Conservation (phyloP, 495 filamentous ascomycete genomes). For the Penicillium subrubescens region DNA sequence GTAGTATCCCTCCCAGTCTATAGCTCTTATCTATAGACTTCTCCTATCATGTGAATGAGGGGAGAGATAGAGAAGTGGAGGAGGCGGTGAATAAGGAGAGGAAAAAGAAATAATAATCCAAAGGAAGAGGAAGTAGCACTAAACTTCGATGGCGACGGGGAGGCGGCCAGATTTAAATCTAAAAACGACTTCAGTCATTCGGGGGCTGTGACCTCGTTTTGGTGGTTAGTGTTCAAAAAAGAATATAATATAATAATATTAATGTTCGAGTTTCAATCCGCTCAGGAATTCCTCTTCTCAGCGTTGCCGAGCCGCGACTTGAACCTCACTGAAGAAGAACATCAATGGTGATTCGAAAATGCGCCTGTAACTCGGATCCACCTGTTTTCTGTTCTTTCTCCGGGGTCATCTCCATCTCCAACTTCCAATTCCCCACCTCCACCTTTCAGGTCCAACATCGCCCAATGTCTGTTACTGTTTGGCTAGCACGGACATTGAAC, state of each 20-base stretch:
- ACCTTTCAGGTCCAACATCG: neutral
- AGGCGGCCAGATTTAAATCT: constrained; percentile 20
- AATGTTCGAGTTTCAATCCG: neutral
- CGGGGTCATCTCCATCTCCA: constrained; percentile 3
- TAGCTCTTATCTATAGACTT: neutral
- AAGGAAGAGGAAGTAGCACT: neutral
- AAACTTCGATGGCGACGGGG: constrained; percentile 3
- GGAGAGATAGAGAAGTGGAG: neutral
- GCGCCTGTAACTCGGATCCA: neutral
- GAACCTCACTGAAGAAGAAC: neutral
- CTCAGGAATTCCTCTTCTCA: constrained; percentile 13
- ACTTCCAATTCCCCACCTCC: neutral
- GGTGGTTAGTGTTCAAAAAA: neutral
- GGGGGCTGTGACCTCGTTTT: constrained; percentile 14
- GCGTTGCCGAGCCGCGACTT: constrained; percentile 20
- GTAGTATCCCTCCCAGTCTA: neutral
- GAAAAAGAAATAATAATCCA: constrained; percentile 8
- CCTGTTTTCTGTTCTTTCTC: neutral
- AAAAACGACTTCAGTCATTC: neutral
- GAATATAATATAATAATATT: neutral
- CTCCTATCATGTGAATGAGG: neutral
- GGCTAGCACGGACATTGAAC: neutral
- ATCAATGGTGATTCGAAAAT: neutral
- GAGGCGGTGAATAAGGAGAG: neutral
- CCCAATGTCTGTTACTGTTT: neutral